Evolutionary conservation across 441 rosid species (phyloP).

Genomic region (Manihot esculenta): DNA sequence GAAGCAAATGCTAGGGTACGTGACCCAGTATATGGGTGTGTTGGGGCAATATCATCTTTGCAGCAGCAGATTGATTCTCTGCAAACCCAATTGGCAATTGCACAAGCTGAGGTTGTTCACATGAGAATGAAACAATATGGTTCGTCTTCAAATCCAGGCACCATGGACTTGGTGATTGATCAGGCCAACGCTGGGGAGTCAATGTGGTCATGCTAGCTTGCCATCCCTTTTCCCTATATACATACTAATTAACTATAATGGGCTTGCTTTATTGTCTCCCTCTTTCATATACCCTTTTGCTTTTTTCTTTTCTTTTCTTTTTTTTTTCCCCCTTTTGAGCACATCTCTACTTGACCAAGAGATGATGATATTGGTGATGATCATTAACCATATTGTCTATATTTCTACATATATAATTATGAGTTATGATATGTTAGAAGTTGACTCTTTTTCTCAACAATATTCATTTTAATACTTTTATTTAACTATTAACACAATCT

Average conservation of each 20-base stretch:
- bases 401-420: constrained; percentile 26
- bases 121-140: constrained; percentile 42
- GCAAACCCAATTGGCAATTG: constrained; percentile 69
- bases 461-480: not conserved
- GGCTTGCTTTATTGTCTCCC: constrained; percentile 33
- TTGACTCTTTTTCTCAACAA: not conserved
- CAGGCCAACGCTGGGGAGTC: constrained; percentile 53
- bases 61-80: constrained; percentile 73
- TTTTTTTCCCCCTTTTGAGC: not conserved
- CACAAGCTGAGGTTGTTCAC: constrained; percentile 81
- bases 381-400: constrained; percentile 31
- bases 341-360: constrained; percentile 21
- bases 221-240: constrained; percentile 1
- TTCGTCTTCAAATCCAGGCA: constrained; percentile 19
- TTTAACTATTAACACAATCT: not conserved
- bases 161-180: constrained; percentile 46
- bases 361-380: constrained; percentile 19
- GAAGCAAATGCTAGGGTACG: constrained; percentile 92
- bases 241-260: constrained; percentile 22
- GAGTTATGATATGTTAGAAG: constrained; percentile 20
- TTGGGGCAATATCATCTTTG: constrained; percentile 74
- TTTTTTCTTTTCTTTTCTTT: not conserved
- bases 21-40: constrained; percentile 93
- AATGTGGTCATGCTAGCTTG: constrained; percentile 60
- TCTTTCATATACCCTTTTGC: not conserved